Conservation (phyloP, 2,329 filamentous ascomycete species). For the Fonsecaea pedrosoi region DNA sequence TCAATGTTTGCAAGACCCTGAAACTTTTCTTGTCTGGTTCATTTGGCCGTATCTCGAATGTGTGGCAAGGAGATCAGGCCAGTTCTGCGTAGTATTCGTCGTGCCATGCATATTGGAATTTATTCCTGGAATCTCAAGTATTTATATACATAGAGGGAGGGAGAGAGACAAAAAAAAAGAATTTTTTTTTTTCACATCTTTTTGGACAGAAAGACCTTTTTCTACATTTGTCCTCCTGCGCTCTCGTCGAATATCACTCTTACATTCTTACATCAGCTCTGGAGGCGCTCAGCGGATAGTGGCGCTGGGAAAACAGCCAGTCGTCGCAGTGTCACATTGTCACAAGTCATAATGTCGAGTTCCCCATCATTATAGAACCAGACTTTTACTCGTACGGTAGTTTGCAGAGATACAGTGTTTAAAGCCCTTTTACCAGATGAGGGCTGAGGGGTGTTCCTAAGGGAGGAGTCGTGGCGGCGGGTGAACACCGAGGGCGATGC, state of each 20-base stretch:
- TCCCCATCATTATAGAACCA: too few species aligned
- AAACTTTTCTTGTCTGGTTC: neutral
- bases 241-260: too few species aligned
- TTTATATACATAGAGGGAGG: neutral
- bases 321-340: too few species aligned
- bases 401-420: neutral
- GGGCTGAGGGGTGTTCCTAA: neutral
- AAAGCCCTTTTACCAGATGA: neutral
- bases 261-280: too few species aligned
- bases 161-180: too few species aligned
- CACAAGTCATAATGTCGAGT: too few species aligned
- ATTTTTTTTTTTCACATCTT: too few species aligned
- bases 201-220: too few species aligned
- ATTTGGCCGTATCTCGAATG: neutral
- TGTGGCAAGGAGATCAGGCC: neutral
- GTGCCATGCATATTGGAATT: neutral
- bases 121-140: neutral
- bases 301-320: too few species aligned
- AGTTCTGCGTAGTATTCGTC: neutral
- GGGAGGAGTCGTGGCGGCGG: neutral
- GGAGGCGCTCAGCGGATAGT: too few species aligned
- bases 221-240: too few species aligned
- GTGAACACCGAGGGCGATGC: neutral
- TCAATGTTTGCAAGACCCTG: neutral
- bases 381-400: too few species aligned